A percentile compares a stretch with the other conserved stretches of the same genome.
phyloP scores from a whole-genome alignment of 441 rosid species.

The Lepidium campestre region DNA sequence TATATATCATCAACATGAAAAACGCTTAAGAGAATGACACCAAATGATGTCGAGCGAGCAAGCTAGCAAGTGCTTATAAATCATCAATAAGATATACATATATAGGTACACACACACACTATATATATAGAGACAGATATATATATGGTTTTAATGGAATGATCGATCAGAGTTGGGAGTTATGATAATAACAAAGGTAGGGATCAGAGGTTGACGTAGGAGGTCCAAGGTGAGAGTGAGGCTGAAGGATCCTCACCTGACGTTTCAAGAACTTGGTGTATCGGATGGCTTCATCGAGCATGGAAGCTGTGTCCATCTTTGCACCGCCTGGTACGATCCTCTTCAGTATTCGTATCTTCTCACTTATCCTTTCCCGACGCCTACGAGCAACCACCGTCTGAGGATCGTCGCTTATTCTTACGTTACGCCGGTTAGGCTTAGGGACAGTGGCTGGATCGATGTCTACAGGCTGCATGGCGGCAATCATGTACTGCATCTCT shows the following conservation, averaged over 20 bases:
- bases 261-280: conserved; percentile 84
- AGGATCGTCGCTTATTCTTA: conserved; percentile 74
- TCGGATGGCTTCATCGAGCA: conserved; percentile 80
- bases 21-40: background rate
- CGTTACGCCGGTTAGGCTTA: conserved; percentile 74
- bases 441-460: conserved; percentile 66
- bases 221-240: conserved; percentile 27
- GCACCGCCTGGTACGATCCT: conserved; percentile 87
- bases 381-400: conserved; percentile 86
- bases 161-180: background rate
- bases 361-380: conserved; percentile 76
- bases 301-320: conserved; percentile 86
- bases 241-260: conserved; percentile 68
- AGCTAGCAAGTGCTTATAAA: background rate
- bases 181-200: conserved; percentile 16
- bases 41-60: background rate
- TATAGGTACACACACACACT: background rate
- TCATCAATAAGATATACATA: background rate
- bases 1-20: background rate
- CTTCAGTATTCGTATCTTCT: conserved; percentile 70
- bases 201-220: conserved; percentile 22
- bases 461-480: conserved; percentile 77
- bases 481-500: conserved; percentile 72
- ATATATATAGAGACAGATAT: no score
- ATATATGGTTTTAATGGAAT: background rate